Base-by-base conservation (phyloP, 2,329 filamentous ascomycete species). In the Hypomyces rosellus region DNA sequence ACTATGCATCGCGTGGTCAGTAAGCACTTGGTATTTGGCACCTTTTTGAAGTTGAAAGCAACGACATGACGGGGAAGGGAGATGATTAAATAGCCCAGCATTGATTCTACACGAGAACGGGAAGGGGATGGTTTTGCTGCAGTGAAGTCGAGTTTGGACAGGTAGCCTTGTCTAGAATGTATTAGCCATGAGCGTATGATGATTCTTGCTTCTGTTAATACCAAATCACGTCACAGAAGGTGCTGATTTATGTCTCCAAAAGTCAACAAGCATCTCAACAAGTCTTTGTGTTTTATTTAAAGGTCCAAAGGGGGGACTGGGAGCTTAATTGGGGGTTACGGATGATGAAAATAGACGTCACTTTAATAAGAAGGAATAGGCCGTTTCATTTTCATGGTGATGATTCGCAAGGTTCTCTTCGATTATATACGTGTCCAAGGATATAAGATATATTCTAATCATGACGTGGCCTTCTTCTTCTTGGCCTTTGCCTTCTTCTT, bases 401-500 rank as follows among this genome's bases (percentile, higher is more conserved):
- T 30, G 25, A 8, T 11, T 30, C 6, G 9, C 25, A 30, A 30
- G 25, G 6, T 6, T 30, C 25, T 30, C 8, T 30, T 30, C 25
- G 8, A 30, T 30, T 30, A 2, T 11, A 30, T 30, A 30, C 25
- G 8, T 30, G 4, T 30, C 25, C 8, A 30, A 30, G 8, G 25
- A 3, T 30, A 30, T 11, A 7, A 12, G 5, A 16, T 16, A 30
- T 37, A 13, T 14, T n/a, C 6, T 12, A 13, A 40, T 40, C 15
- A 60, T 36, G 61, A 57, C 8, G 63, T 61, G 1, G 68, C 69
- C 69, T 80, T 84, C 74, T 84, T 87, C 72, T 77, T 81, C 73
- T 85, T 88, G 56, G 86, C 89, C 66, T 86, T 87, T 60, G 86
- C 84, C 65, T 87, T 88, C 74, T 85, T 84, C 77, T 89, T 92